Evolutionary conservation across 2,329 filamentous ascomycete species (phyloP).

Genomic region (Exophiala aquamarina): DNA sequence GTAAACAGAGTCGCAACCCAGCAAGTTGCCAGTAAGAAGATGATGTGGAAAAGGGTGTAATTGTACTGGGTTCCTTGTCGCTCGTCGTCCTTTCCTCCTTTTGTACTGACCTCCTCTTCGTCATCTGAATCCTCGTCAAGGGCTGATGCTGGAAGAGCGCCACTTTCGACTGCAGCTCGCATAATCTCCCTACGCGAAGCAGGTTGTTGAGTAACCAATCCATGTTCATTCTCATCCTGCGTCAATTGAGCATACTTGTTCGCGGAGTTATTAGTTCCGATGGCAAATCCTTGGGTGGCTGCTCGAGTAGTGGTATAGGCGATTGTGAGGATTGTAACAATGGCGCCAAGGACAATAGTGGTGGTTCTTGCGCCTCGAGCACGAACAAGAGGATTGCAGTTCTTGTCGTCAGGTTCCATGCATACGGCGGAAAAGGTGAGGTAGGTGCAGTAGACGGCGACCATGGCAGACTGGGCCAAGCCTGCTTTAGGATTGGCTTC

Average conservation of each 20-base stretch:
- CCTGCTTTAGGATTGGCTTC: conserved; percentile 91
- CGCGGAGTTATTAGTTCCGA: conserved; percentile 45
- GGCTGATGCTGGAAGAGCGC: conserved; percentile 86
- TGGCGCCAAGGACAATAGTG: conserved; percentile 86
- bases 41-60: conserved; percentile 93
- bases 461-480: conserved; percentile 95
- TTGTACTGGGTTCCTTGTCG: conserved; percentile 88
- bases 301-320: conserved; percentile 97
- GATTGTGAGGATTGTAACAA: conserved; percentile 94
- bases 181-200: conserved; percentile 80
- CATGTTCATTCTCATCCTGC: conserved; percentile 76
- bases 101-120: conserved; percentile 42
- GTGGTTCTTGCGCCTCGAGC: conserved; percentile 86
- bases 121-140: conserved; percentile 70
- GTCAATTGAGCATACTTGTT: conserved; percentile 58
- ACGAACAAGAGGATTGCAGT: conserved; percentile 86
- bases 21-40: conserved; percentile 92
- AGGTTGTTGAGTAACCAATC: conserved; percentile 83
- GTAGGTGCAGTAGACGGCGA: conserved; percentile 97
- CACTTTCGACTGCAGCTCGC: conserved; percentile 86
- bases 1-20: conserved; percentile 93
- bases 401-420: conserved; percentile 94
- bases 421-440: conserved; percentile 97
- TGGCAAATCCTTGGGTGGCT: conserved; percentile 71
- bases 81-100: conserved; percentile 73